phyloP scores from a whole-genome alignment of 1,139 yeast genomes.

The Saccharomycopsis crataegensis region DNA sequence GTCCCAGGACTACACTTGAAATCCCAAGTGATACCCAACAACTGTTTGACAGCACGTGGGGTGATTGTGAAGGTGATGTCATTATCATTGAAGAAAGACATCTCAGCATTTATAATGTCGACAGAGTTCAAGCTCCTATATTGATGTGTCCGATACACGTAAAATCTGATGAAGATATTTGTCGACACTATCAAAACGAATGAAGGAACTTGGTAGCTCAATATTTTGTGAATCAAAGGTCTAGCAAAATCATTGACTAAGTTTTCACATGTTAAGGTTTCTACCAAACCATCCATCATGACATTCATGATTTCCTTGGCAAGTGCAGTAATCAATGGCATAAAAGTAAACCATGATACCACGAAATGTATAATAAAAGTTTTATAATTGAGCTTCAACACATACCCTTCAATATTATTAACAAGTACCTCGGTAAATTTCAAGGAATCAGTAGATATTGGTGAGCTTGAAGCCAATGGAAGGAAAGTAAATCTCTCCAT shows the following conservation, averaged over 20 bases:
- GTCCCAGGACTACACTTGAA: too few species aligned
- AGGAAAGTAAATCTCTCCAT: too few species aligned
- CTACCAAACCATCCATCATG: constrained; percentile 6
- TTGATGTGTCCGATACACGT: too few species aligned
- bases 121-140: too few species aligned
- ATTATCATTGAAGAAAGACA: too few species aligned
- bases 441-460: too few species aligned
- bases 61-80: too few species aligned
- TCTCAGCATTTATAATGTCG: too few species aligned
- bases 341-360: constrained; percentile 1
- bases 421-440: neutral
- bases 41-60: too few species aligned
- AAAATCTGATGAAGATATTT: neutral
- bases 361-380: neutral
- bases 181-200: neutral
- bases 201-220: constrained; percentile 2
- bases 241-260: neutral
- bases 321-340: neutral
- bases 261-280: neutral
- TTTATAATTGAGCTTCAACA: neutral
- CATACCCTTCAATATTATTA: neutral
- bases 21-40: neutral
- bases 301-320: neutral
- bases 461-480: too few species aligned
- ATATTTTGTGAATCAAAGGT: constrained; percentile 1